Evolutionary conservation across 371 early-diverging fungal genomes (phyloP), one percentile per base, ranked within the genome.

Genomic region (Gilbertella persicaria): DNA sequence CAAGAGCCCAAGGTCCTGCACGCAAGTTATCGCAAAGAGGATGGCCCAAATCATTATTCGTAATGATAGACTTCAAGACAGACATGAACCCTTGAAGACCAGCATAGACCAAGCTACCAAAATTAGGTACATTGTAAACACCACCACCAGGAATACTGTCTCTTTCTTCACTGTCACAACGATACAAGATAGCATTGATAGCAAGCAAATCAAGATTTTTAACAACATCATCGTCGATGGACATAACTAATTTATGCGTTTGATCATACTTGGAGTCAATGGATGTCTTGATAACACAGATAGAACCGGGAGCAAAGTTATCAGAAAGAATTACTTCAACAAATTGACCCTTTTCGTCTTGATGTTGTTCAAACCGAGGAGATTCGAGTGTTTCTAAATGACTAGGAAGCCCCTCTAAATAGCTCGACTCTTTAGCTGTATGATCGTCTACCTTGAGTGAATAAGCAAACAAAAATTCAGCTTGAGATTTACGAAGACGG

Each of bases 81-180:
- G 94, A 85, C 60, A 92, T 85, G 63, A 94, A 93, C 0, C 99
- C 99, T 72, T 96, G 91, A 26, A 97, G 63, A 4, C 99, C 99
- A 55, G 93, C 92, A 66, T 96, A 98, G 0, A 90, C 71, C 4
- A 96, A 64, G 3, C 68, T 33, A 0, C 97, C 98, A 56, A 80
- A 78, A 14, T 85, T 84, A 0, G 98, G 97, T 20, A 98, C 78
- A 37, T 92, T 78, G 63, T 99, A 99, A 4, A 73, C 82, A 14
- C 90, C 90, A 53, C 87, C 82, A 33, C 86, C 91, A 49, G 66
- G 66, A 13, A 87, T 84, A 8, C 66, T 41, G 44, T 95, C 96
- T 30, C 58, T 50, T 67, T 99, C 99, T 67, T 99, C 98, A 0
- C 73, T 78, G 19, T 81, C 88, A 62, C 89, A 86, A 2, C 97